Evolutionary conservation across 352 stramenopile genomes (phyloP).

Genomic region (Sclerospora graminicola): DNA sequence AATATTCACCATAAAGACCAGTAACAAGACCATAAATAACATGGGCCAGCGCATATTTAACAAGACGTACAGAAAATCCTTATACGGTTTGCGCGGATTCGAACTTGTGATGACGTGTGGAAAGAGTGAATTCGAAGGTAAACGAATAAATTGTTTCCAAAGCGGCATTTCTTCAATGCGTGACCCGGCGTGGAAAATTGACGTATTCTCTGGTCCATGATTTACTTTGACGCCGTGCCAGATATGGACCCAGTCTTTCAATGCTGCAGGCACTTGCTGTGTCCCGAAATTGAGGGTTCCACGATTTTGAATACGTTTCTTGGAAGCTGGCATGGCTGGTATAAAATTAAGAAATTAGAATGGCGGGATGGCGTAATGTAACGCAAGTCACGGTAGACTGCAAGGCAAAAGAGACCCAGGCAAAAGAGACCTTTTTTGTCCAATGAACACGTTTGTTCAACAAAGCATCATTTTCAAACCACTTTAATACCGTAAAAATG

Average conservation of each 20-base stretch:
- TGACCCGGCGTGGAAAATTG: slow-evolving; percentile 64
- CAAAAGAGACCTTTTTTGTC: no score
- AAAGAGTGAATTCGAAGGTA: slow-evolving; percentile 67
- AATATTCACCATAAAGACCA: slow-evolving; percentile 54
- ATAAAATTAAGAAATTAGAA: no score
- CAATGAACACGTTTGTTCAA: no score
- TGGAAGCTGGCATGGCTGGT: slow-evolving; percentile 63
- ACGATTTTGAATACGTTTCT: slow-evolving; percentile 68
- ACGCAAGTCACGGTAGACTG: not conserved
- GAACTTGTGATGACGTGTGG: slow-evolving; percentile 39
- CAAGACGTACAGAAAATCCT: slow-evolving; percentile 77
- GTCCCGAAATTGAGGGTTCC: slow-evolving; percentile 27
- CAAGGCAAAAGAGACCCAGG: no score
- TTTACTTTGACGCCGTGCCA: slow-evolving; percentile 73
- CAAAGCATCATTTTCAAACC: no score
- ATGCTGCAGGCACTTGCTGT: slow-evolving; percentile 45
- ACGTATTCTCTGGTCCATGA: slow-evolving; percentile 19
- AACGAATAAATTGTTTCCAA: slow-evolving; percentile 58
- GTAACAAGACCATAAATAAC: slow-evolving; percentile 47
- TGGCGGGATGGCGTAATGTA: no score
- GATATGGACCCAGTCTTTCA: slow-evolving; percentile 71
- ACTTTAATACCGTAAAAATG: no score
- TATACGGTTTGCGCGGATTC: slow-evolving; percentile 66
- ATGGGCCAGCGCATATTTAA: slow-evolving; percentile 77
- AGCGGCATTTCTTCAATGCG: slow-evolving; percentile 50